A percentile compares a stretch with the other conserved stretches of the same genome.
These are phyloP conservation scores for Marchantia polymorpha DNA, from an alignment of 225 moss, liverwort and hornwort genomes.

Conservation along the genomic window DNA sequence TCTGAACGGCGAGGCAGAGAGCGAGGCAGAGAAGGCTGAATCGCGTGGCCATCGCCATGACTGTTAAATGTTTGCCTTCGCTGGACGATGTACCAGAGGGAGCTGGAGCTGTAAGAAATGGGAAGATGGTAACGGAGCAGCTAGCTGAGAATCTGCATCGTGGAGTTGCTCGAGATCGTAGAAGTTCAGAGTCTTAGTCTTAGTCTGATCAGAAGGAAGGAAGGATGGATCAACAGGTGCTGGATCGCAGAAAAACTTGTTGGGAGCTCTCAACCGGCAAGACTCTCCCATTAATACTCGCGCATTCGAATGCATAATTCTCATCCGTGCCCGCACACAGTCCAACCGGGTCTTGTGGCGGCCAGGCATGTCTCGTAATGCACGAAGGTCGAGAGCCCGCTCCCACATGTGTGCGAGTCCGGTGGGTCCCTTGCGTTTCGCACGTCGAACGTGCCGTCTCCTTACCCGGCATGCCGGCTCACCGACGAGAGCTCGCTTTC, in stretches of 20 bases:
- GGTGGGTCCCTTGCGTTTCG: background rate
- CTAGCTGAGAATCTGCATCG: background rate
- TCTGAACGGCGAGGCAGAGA: background rate
- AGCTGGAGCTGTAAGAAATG: background rate
- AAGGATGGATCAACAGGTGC: no score
- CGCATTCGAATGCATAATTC: background rate
- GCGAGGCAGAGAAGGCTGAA: background rate
- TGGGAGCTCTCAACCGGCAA: background rate
- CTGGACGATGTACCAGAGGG: background rate
- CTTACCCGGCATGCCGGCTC: background rate
- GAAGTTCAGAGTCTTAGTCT: background rate
- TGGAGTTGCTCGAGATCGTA: background rate
- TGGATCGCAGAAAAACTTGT: background rate
- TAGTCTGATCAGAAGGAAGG: background rate
- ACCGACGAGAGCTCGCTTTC: background rate
- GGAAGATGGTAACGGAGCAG: background rate
- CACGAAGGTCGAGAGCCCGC: background rate
- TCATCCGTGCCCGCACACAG: background rate
- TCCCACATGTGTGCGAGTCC: background rate
- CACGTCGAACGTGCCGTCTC: conserved; percentile 11
- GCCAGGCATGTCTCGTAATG: background rate
- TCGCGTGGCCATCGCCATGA: conserved; percentile 10
- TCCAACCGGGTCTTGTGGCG: background rate
- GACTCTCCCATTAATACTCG: background rate
- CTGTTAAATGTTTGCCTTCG: background rate